Base-by-base conservation (phyloP, 2,329 filamentous ascomycete genomes). In the Chaetomiaceae sp. region DNA sequence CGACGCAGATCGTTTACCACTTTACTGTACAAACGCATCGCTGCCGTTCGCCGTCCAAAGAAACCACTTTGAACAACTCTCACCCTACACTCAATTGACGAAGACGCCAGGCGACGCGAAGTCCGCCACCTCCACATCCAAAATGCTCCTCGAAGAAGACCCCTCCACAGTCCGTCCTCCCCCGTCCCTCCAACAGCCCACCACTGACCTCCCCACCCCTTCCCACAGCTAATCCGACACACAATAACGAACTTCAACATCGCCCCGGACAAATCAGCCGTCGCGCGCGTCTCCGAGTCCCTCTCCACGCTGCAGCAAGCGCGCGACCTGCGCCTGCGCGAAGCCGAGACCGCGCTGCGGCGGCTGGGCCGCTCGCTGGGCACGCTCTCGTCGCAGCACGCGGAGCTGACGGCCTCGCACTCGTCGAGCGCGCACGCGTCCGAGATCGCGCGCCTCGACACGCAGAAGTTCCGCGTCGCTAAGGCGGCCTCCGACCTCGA, bases 181-280 rank as follows among this genome's bases (percentile, higher is more conserved):
- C 27, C 33, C 36, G n/a, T 35, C 22, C 19, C 4, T 8, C 11
- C 5, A 19, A 22, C 29, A 29, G 35, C 1, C 19, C 14, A 10
- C 33, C 29, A 32, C 38, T 22, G 27, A 42, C 32, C 42, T 3
- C 7, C 11, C 15, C n/a, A n/a, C 15, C 38, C 30, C 36, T 6
- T 8, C 50, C 22, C 5, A 5, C 66, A 93, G 86, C 84, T 96
- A 62, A 95, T 98, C 70, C 78, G 84, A 63, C 86, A 94, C 70
- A 95, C 90, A 34, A 85, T 94, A 60, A 78, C 83, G 59, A 95
- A 96, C 75, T 98, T 98, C 81, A 93, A 95, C 72, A 95, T 91
- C 60, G 75, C 79, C 17, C 88, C 88, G 10, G 93, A 98, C 74
- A 93, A 89, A 62, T 74, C 81, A 55, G 86, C 87, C 51, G 79